Conservation (phyloP, 371 early-diverging fungal species). For the Batrachochytrium dendrobatidis region DNA sequence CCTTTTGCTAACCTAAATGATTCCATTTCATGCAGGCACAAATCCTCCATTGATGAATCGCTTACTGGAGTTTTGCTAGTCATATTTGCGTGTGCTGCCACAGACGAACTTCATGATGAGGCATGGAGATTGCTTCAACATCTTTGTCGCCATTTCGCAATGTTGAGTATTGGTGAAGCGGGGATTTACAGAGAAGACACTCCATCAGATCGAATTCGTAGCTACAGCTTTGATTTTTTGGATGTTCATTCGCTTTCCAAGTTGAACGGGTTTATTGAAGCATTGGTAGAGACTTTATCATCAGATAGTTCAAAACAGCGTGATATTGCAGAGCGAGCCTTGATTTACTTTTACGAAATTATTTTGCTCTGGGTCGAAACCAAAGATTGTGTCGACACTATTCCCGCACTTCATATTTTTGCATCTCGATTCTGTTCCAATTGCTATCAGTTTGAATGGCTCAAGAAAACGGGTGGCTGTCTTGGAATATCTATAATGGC, state of each 20-base stretch:
- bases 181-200: slow-evolving; percentile 43
- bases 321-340: slow-evolving; percentile 59
- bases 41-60: slow-evolving; percentile 46
- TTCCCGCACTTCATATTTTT: slow-evolving; percentile 69
- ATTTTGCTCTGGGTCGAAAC: slow-evolving; percentile 48
- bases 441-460: slow-evolving; percentile 83
- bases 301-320: slow-evolving; percentile 57
- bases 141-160: slow-evolving; percentile 66
- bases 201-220: neutral
- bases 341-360: slow-evolving; percentile 57
- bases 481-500: slow-evolving; percentile 78
- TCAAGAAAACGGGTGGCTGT: slow-evolving; percentile 80
- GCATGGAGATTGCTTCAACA: slow-evolving; percentile 61
- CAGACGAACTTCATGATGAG: slow-evolving; percentile 54
- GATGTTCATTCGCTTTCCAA: slow-evolving; percentile 5
- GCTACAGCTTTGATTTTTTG: neutral
- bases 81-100: slow-evolving; percentile 52
- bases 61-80: slow-evolving; percentile 55
- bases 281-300: slow-evolving; percentile 70
- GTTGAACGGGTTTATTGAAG: slow-evolving; percentile 58
- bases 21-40: neutral
- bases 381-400: slow-evolving; percentile 52
- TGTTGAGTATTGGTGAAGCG: slow-evolving; percentile 62
- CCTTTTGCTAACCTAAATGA: neutral
- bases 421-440: slow-evolving; percentile 72